Evolutionary conservation across 495 filamentous ascomycete species (phyloP).

Genomic region (Aspergillus nanangensis): DNA sequence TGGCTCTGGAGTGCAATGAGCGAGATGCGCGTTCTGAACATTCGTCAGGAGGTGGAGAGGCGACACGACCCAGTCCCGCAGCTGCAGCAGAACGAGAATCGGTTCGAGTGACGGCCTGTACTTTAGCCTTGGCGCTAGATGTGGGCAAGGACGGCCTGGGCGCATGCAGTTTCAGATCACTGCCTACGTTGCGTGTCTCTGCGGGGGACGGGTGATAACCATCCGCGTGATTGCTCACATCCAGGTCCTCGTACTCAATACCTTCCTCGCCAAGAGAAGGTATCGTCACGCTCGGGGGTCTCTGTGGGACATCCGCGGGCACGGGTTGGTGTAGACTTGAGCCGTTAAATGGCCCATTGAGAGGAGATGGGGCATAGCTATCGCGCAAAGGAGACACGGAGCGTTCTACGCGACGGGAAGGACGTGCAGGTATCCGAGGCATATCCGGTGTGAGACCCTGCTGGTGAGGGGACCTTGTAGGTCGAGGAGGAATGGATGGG

Average conservation of each 20-base stretch:
- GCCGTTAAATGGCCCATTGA: slow-evolving; percentile 62
- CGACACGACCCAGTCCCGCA: slow-evolving; percentile 69
- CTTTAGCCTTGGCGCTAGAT: slow-evolving; percentile 71
- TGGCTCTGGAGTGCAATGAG: slow-evolving; percentile 39
- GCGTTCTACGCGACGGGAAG: slow-evolving; percentile 65
- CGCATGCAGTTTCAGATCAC: slow-evolving; percentile 81
- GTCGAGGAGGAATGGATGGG: slow-evolving; percentile 46
- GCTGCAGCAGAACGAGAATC: slow-evolving; percentile 80
- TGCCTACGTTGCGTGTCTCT: slow-evolving; percentile 73
- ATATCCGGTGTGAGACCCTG: slow-evolving; percentile 27
- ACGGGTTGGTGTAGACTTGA: slow-evolving; percentile 41
- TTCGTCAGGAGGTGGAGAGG: slow-evolving; percentile 53
- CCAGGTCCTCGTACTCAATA: slow-evolving; percentile 71
- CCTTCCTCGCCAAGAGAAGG: slow-evolving; percentile 88
- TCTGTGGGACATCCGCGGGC: slow-evolving; percentile 49
- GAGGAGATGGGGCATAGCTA: slow-evolving; percentile 77
- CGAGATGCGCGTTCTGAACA: slow-evolving; percentile 51
- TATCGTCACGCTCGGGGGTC: slow-evolving; percentile 73
- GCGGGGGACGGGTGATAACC: slow-evolving; percentile 34
- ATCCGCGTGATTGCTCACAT: slow-evolving; percentile 31
- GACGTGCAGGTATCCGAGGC: slow-evolving; percentile 66
- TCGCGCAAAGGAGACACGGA: slow-evolving; percentile 73
- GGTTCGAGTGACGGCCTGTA: slow-evolving; percentile 79
- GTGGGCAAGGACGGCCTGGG: slow-evolving; percentile 82
- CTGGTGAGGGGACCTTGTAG: slow-evolving; percentile 45